Base-by-base conservation (phyloP, 805 yeast species). In the Lipomyces yamadae region DNA sequence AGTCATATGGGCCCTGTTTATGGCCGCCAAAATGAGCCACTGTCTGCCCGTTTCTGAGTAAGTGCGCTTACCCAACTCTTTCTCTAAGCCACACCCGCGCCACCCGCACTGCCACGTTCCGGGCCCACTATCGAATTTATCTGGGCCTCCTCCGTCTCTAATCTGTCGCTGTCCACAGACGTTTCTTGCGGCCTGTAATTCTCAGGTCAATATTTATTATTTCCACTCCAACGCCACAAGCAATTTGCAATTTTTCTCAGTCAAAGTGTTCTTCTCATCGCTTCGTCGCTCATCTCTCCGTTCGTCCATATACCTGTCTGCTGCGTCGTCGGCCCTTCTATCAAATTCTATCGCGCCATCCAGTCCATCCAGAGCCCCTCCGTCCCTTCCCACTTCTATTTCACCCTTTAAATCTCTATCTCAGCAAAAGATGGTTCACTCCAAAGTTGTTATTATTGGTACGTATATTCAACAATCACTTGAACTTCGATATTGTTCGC, bases 361-460 rank as follows among this genome's bases (percentile, higher is more conserved):
- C n/a, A 34, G 59, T 8, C 59, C 30, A 24, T n/a, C 48, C 24
- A 29, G 34, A 15, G 13, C 33, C 1, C 56, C 34, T 32, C 59
- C 18, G 54, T 29, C 29, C n/a, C 32, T 56, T 56, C 32, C 30
- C 24, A 24, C 24, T 15, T 13, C 32, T 56, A 24, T 8, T 34
- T 32, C 48, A 24, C n/a, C 34, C 37, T 54, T 42, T 7, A n/a
- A 10, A 34, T 35, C 45, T 18, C 18, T 57, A 50, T 3, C 42
- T n/a, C 65, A 56, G 42, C 33, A 35, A 13, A 64, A 65, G 61
- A 61, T 61, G 62, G 39, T 57, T 7, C 96, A 90, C 79, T 86
- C 91, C 81, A 86, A 83, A 82, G 96, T 90, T 69, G 90, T 95
- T 39, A 89, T 91, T 75, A 88, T 91, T 69, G 74, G 70, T 63